Conservation (phyloP, 23 red algal species). For the Pyropia yezoensis region DNA sequence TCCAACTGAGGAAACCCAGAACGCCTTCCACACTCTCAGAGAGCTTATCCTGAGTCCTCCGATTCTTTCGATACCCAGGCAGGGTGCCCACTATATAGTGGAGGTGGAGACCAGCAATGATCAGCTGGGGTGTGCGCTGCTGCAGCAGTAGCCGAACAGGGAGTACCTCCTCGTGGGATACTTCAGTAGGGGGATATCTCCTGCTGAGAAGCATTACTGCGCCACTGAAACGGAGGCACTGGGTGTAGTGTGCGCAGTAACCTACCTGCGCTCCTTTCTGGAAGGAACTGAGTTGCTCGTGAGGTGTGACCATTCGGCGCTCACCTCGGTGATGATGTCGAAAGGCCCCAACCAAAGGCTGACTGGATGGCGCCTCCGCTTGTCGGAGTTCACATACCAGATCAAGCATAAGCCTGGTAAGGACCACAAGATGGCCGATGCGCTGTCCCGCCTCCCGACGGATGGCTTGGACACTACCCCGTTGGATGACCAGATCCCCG, state of each 20-base stretch:
- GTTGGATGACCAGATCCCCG: too few relatives aligned
- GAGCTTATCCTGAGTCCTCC: neutral
- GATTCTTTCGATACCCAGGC: constrained; percentile 2
- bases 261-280: neutral
- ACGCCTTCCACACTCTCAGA: constrained; percentile 5
- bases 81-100: neutral
- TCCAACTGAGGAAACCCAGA: neutral
- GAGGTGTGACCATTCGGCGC: neutral
- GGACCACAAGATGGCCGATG: too few relatives aligned
- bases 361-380: too few relatives aligned
- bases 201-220: neutral
- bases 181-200: constrained; percentile 1
- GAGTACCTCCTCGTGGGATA: constrained; percentile 5
- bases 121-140: constrained; percentile 8
- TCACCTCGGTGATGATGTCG: constrained; percentile 6
- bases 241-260: constrained; percentile 5
- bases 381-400: too few relatives aligned
- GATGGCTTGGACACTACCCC: too few relatives aligned
- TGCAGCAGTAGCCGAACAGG: too few relatives aligned
- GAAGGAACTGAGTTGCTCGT: constrained; percentile 17
- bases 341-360: too few relatives aligned
- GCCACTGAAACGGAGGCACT: constrained; percentile 11
- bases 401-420: too few relatives aligned
- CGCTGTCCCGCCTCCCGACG: too few relatives aligned
- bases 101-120: constrained; percentile 10